phyloP scores from a whole-genome alignment of 768 basidiomycete genomes.

The Boletus coccyginus region DNA sequence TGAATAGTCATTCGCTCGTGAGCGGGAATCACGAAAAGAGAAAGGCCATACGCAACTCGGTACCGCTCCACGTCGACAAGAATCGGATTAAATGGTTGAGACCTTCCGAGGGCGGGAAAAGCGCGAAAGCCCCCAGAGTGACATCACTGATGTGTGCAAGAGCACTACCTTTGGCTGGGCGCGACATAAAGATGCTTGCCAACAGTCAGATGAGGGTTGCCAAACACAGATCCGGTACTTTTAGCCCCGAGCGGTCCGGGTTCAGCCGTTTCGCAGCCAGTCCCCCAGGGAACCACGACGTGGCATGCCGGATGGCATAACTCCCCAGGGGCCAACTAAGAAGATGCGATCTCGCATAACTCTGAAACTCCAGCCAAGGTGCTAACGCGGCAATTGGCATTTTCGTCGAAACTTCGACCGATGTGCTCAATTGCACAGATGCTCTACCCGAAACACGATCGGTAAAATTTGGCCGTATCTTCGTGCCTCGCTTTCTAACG shows the following conservation, averaged over 20 bases:
- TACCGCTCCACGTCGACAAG: slow-evolving; percentile 81
- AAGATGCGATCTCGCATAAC: too few relatives aligned
- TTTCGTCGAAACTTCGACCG: too few relatives aligned
- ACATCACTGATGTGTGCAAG: slow-evolving; percentile 56
- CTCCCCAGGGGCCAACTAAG: too few relatives aligned
- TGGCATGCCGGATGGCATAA: too few relatives aligned
- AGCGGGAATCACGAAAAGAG: slow-evolving; percentile 10
- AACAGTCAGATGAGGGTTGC: neutral
- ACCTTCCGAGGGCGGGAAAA: slow-evolving; percentile 56
- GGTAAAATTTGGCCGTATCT: too few relatives aligned
- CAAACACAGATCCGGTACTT: neutral
- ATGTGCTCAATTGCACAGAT: too few relatives aligned
- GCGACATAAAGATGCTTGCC: slow-evolving; percentile 43
- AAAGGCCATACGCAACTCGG: slow-evolving; percentile 60
- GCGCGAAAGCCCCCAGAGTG: slow-evolving; percentile 61
- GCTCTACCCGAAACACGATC: too few relatives aligned
- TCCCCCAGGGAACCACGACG: too few relatives aligned
- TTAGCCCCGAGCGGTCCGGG: neutral
- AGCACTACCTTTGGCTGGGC: slow-evolving; percentile 43
- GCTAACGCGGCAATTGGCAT: too few relatives aligned
- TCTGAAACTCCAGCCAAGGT: too few relatives aligned
- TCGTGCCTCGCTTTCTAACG: too few relatives aligned
- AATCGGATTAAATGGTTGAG: slow-evolving; percentile 74
- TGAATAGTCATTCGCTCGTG: slow-evolving; percentile 26
- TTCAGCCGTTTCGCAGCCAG: too few relatives aligned